Conservation (phyloP, 2,329 filamentous ascomycete species). For the Sclerotiophoma versabilis region DNA sequence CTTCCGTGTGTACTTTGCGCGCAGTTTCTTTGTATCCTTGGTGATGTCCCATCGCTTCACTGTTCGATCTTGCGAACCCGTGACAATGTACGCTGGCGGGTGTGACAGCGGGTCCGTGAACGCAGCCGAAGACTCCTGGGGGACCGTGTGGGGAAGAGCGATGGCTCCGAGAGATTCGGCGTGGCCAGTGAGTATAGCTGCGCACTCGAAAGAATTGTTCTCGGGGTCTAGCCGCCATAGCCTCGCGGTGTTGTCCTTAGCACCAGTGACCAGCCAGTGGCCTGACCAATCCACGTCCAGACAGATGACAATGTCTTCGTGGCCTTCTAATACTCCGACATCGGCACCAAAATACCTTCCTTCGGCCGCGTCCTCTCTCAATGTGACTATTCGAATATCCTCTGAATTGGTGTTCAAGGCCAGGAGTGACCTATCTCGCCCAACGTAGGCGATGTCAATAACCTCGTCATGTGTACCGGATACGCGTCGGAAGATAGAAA, state of each 20-base stretch:
- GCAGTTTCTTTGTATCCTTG: slow-evolving; percentile 59
- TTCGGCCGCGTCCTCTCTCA: slow-evolving; percentile 51
- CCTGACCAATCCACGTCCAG: slow-evolving; percentile 96
- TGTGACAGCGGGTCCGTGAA: slow-evolving; percentile 76
- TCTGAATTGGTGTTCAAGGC: slow-evolving; percentile 96
- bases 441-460: slow-evolving; percentile 88
- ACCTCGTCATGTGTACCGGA: slow-evolving; percentile 98
- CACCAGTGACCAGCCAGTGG: slow-evolving; percentile 92
- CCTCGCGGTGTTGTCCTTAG: slow-evolving; percentile 94
- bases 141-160: slow-evolving; percentile 74
- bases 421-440: slow-evolving; percentile 79
- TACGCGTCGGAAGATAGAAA: slow-evolving; percentile 75
- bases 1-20: slow-evolving; percentile 85
- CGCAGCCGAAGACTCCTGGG: slow-evolving; percentile 72
- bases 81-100: slow-evolving; percentile 84
- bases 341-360: slow-evolving; percentile 87
- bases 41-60: slow-evolving; percentile 89
- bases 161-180: slow-evolving; percentile 94
- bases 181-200: slow-evolving; percentile 85
- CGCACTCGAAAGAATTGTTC: slow-evolving; percentile 78
- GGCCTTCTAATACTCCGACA: slow-evolving; percentile 82
- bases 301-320: slow-evolving; percentile 94
- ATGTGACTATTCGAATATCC: slow-evolving; percentile 85
- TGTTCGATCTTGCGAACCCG: slow-evolving; percentile 93
- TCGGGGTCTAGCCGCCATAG: slow-evolving; percentile 86